Evolutionary conservation across 1,284 basidiomycete species (phyloP).

Genomic region (Microbotryomycetes sp.): DNA sequence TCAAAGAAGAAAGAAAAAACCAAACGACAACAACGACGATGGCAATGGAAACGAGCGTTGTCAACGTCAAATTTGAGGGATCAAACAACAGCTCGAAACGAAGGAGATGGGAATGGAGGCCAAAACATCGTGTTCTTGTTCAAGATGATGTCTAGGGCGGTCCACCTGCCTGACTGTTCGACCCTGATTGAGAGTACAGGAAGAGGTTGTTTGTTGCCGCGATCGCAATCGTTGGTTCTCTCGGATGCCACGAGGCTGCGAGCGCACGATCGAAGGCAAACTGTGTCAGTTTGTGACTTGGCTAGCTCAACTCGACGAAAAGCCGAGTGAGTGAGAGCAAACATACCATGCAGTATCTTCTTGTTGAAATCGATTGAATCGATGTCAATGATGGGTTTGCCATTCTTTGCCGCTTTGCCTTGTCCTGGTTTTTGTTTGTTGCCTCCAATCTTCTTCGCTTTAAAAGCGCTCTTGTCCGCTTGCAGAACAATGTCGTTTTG

Average conservation of each 20-base stretch:
- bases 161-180: background rate
- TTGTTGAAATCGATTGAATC: slow-evolving; percentile 97
- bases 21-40: no score
- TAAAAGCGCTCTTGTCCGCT: slow-evolving; percentile 99
- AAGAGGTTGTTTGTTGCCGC: slow-evolving; percentile 48
- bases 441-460: slow-evolving; percentile 87
- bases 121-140: no score
- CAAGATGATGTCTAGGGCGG: background rate
- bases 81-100: no score
- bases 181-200: slow-evolving; percentile 34
- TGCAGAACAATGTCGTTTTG: slow-evolving; percentile 88
- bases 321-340: slow-evolving; percentile 50
- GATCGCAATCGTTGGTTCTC: slow-evolving; percentile 80
- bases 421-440: slow-evolving; percentile 50
- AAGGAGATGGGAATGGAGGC: no score
- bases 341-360: slow-evolving; percentile 66
- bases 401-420: slow-evolving; percentile 55
- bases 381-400: slow-evolving; percentile 74
- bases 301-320: no score
- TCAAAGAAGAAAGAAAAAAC: background rate
- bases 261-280: slow-evolving; percentile 49
- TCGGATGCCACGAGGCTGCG: slow-evolving; percentile 81
- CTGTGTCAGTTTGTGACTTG: no score
- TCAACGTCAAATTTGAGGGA: no score
- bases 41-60: no score